Conservation (phyloP, 441 rosid genomes). For the Mallotus japonicus region DNA sequence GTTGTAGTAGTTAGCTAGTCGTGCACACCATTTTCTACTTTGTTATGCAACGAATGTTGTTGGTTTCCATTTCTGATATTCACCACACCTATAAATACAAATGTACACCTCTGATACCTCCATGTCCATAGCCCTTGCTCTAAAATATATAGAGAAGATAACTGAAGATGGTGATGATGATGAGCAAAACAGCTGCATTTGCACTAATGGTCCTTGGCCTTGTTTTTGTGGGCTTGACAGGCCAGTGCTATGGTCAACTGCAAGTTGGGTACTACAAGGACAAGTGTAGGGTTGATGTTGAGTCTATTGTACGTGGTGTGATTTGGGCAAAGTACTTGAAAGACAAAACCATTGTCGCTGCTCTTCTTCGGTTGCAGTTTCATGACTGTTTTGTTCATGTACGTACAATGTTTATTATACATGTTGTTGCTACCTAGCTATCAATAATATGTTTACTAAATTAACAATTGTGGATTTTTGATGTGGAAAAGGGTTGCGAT, state of each 20-base stretch:
- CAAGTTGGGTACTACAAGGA: conserved; percentile 31
- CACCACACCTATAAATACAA: too few species aligned
- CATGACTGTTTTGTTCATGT: conserved; percentile 64
- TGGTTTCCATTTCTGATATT: too few species aligned
- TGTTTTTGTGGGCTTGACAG: conserved; percentile 32
- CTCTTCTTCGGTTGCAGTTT: conserved; percentile 54
- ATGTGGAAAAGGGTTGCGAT: too few species aligned
- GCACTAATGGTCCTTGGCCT: conserved; percentile 26
- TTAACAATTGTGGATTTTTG: too few species aligned
- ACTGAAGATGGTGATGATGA: background rate
- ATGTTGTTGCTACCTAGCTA: too few species aligned
- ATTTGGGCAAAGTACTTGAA: background rate
- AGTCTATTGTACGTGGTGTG: conserved; percentile 30
- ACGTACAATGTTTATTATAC: background rate
- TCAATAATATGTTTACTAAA: too few species aligned
- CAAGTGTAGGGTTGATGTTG: conserved; percentile 34
- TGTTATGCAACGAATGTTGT: too few species aligned
- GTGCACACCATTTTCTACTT: too few species aligned
- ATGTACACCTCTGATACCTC: background rate
- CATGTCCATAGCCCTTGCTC: background rate
- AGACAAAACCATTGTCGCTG: conserved; percentile 36
- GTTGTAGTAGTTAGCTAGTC: too few species aligned
- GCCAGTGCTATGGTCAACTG: conserved; percentile 34
- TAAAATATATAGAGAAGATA: background rate
- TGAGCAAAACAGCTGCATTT: conserved; percentile 23